Evolutionary conservation across 768 basidiomycete genomes (phyloP).

Genomic region (Leccinum disarticulatum): DNA sequence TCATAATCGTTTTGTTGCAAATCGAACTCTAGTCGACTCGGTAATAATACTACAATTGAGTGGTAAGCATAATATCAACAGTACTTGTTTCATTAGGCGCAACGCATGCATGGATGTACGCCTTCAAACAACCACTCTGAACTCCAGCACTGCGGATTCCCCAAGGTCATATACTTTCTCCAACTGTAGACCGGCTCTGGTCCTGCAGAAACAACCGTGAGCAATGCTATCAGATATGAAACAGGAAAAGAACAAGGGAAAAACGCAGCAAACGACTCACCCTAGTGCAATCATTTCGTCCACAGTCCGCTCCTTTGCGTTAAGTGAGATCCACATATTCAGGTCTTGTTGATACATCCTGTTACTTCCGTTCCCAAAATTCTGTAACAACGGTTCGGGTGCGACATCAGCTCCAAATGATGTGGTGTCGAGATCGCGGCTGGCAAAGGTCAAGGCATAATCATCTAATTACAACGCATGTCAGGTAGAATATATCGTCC

Average conservation of each 20-base stretch:
- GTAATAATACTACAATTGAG: not conserved
- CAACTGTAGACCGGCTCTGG: constrained; percentile 18
- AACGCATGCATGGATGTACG: not conserved
- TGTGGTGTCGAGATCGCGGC: constrained; percentile 4
- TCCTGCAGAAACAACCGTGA: constrained; percentile 7
- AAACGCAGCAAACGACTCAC: constrained; percentile 1
- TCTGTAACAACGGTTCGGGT: constrained; percentile 47
- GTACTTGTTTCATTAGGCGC: not conserved
- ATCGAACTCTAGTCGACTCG: not conserved
- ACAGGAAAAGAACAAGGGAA: no score
- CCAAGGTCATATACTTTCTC: constrained; percentile 18
- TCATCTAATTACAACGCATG: constrained; percentile 18
- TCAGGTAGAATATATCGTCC: not conserved
- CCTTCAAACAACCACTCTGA: constrained; percentile 10
- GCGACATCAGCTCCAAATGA: constrained; percentile 29
- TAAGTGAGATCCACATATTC: constrained; percentile 44
- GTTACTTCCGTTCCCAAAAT: constrained; percentile 44
- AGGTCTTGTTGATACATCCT: constrained; percentile 45
- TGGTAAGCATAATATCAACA: not conserved
- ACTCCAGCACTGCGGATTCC: not conserved
- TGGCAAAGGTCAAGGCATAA: constrained; percentile 13
- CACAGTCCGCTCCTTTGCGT: constrained; percentile 44
- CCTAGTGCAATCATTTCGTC: constrained; percentile 40
- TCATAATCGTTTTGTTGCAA: not conserved
- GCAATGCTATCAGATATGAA: no score